Evolutionary conservation across 768 basidiomycete species (phyloP).

Genomic region (Boletus speciosus): DNA sequence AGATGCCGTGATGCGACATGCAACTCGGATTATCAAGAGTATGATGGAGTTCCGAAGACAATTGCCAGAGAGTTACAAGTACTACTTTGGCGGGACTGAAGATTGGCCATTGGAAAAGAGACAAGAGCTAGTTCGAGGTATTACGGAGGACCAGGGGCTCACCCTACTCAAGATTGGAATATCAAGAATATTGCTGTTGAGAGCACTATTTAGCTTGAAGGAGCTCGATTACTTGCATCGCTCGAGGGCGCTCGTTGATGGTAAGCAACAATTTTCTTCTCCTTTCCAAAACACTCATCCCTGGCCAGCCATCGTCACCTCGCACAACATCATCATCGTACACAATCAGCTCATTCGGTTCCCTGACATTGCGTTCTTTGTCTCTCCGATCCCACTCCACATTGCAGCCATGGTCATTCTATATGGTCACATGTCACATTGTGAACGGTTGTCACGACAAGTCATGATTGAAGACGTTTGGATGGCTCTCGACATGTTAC

Average conservation of each 20-base stretch:
- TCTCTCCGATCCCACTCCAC: conserved; percentile 83
- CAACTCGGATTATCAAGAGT: conserved; percentile 74
- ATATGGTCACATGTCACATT: conserved; percentile 80
- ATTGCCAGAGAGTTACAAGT: conserved; percentile 68
- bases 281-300: conserved; percentile 5
- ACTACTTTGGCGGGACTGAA: conserved; percentile 76
- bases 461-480: conserved; percentile 79
- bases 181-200: conserved; percentile 68
- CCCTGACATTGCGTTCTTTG: conserved; percentile 86
- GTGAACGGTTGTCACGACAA: conserved; percentile 58
- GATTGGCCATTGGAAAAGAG: conserved; percentile 68
- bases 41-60: conserved; percentile 67
- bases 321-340: conserved; percentile 83
- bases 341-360: conserved; percentile 81
- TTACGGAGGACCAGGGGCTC: conserved; percentile 78
- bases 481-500: conserved; percentile 85
- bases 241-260: conserved; percentile 72
- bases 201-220: conserved; percentile 76
- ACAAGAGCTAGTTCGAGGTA: conserved; percentile 63
- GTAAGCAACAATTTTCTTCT: conserved; percentile 37
- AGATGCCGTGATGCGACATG: conserved; percentile 71
- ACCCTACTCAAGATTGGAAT: conserved; percentile 84
- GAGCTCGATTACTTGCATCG: conserved; percentile 64
- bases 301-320: conserved; percentile 68
- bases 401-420: conserved; percentile 91